Base-by-base conservation (phyloP, 495 filamentous ascomycete genomes). In the Penicillium cinerascens region DNA sequence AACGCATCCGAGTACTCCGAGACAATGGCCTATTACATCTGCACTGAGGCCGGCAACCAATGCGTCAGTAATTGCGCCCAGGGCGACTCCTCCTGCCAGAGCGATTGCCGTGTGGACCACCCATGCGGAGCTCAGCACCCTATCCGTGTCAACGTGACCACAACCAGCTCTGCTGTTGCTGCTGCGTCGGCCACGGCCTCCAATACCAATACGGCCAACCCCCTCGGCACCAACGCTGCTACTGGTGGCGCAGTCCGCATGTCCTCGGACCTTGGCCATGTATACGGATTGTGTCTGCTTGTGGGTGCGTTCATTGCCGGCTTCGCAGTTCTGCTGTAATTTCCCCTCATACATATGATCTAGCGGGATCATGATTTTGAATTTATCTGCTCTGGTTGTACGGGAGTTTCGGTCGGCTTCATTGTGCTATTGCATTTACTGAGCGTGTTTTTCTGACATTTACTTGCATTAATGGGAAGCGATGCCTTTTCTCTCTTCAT, bases 21-120 rank as follows among this genome's bases (percentile, higher is more conserved):
- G 63, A 96, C 91, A 5, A 80, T 96, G 25, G 89, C 91, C 7
- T 96, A 87, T 80, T 91, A 83, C 72, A 75, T 86, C 55, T 96
- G 91, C 79, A 82, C 79, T 13, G 78, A 87, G 65, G 80, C 79
- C 69, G 84, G 82, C 59, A 83, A 73, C 64, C 75, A 92, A 57
- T 96, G 90, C 63, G 86, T 87, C 3, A 60, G 55, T 7, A 69
- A 56, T 47, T 95, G 91, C 71, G 10, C 67, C 5, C 37, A 39
- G 18, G n/a, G 15, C 29, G 69, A 87, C 67, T 82, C 79, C 51
- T 27, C 55, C 33, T 95, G 89, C 62, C 73, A 83, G 41, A 71
- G 70, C 40, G 49, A 67, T 21, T 96, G 91, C 77, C 82, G 84
- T 55, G 61, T 77, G 45, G 63, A 88, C 47, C 76, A 95, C 63